Base-by-base conservation (phyloP, 148 eudicot species). In the Amaranthus palmeri region DNA sequence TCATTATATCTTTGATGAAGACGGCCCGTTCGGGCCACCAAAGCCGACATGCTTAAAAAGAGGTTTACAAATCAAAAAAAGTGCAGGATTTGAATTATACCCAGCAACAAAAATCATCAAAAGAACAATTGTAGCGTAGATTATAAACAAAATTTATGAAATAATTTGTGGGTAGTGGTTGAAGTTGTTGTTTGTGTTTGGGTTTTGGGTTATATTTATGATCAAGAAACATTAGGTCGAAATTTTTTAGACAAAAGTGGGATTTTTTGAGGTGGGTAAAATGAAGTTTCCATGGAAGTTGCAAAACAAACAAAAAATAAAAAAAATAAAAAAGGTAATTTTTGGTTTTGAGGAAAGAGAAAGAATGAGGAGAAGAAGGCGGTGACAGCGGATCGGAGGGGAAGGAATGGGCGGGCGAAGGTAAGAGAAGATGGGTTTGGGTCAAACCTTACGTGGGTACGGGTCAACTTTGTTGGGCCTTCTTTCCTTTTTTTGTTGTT, bases 81-180 rank as follows among this genome's bases (percentile, higher is more conserved):
- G 3, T 10, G 58, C 55, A 49, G 9, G 51, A 7, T 43, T 5
- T 14, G 54, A 67, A 60, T 11, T 15, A 68, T 84, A 81, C 87
- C 85, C 83, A 55, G 87, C 83, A 76, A 85, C 83, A 75, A 82
- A 25, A 25, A 25, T 25, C 36, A 25, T 25, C 36, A 25, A 25
- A 25, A 25, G 36, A 25, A 0, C 36, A 25, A 25, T 25, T 25
- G 2, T 25, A 25, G 36, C 36, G 36, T 25, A 25, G 36, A 25
- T 25, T 25, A 25, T 25, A 25, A 25, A 25, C 36, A 25, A 25
- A 25, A 25, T 25, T 25, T 25, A 25, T 1, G 36, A 25, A 25
- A 25, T 25, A 25, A 25, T 25, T 25, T 25, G 36, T 25, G 36
- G 36, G 36, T 25, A 25, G 36, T 25, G 36, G 36, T 25, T 25